phyloP scores from a whole-genome alignment of 2,329 filamentous ascomycete species.

The Beauveria sp. region DNA sequence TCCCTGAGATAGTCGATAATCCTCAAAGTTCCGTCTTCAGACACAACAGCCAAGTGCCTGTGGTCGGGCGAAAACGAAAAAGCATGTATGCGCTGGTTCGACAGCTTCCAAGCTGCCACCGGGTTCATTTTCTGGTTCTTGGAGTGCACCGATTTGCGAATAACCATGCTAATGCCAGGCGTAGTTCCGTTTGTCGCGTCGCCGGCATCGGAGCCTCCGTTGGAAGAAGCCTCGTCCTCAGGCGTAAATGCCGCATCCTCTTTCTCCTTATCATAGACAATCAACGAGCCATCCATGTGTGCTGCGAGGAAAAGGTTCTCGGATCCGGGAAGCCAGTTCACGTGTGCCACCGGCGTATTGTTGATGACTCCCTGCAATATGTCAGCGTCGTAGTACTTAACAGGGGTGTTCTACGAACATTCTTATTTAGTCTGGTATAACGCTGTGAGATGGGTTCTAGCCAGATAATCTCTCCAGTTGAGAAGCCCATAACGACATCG shows the following conservation, averaged over 20 bases:
- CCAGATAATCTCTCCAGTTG: conserved; percentile 95
- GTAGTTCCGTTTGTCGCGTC: conserved; percentile 26
- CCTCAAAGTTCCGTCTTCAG: conserved; percentile 82
- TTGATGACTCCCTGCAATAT: conserved; percentile 71
- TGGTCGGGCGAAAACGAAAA: conserved; percentile 90
- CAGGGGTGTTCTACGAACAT: conserved; percentile 43
- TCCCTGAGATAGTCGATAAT: conserved; percentile 91
- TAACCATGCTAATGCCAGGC: conserved; percentile 48
- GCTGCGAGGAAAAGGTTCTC: conserved; percentile 89
- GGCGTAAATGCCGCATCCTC: conserved; percentile 74
- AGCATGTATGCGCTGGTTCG: conserved; percentile 81
- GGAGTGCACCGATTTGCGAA: conserved; percentile 88
- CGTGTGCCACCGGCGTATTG: conserved; percentile 73
- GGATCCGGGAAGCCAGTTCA: conserved; percentile 89
- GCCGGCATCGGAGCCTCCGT: conserved; percentile 53
- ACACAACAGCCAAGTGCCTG: conserved; percentile 78
- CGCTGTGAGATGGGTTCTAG: conserved; percentile 96
- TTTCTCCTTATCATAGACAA: conserved; percentile 97
- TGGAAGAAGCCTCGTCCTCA: conserved; percentile 46
- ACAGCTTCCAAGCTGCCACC: conserved; percentile 85
- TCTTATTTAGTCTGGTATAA: conserved; percentile 94
- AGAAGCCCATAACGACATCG: conserved; percentile 92
- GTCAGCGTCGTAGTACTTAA: conserved; percentile 1
- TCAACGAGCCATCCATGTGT: conserved; percentile 81
- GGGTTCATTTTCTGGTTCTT: conserved; percentile 92